Evolutionary conservation across 1,139 yeast genomes (phyloP), one percentile per base, ranked within the genome.

Genomic region (Zygoascus sp.): DNA sequence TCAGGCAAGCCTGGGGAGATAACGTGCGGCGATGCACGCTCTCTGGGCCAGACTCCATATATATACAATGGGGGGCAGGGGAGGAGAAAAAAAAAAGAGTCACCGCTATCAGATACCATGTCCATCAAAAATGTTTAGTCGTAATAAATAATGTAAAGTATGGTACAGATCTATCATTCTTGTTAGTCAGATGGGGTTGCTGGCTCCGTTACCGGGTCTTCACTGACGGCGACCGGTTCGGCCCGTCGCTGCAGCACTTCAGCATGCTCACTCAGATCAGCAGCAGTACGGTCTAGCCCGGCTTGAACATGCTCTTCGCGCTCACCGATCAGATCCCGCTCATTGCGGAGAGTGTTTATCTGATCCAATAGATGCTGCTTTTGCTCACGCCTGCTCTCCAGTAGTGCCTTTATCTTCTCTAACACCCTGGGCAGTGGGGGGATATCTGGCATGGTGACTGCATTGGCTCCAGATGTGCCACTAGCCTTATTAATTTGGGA

Each of bases 271-370:
- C 20, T 37, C 32, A 46, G 22, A 10, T 44, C 45, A 22, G 28
- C 28, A 6, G 45, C 32, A 6, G 47, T 32, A 10, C 20, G 19
- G 2, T 41, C 50, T 7, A 47, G 25, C 13, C 27, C 41, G 15
- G 36, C 23, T 15, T 27, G 32, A 2, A 23, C 35, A 6, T 21
- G 28, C 27, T 19, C 13, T 19, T 46, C 32, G 9, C 34, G 15
- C 21, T 46, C 42, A 6, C 13, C 25, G 11, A 46, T 32, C 23
- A 42, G 30, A 16, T 35, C 42, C 21, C 35, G 17, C 9, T 43
- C 48, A 4, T 46, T 46, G n/a, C 32, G 32, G 5, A 45, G 41
- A 16, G 38, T 37, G 23, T 32, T 25, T 5, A 45, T 8, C 37
- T 45, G 44, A 23, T 36, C 38, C 8, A 36, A 10, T 2, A 42